These are phyloP conservation scores for Rhizophagus clarus DNA, from an alignment of 192 early-diverging fungal species.

Conservation along the genomic window DNA sequence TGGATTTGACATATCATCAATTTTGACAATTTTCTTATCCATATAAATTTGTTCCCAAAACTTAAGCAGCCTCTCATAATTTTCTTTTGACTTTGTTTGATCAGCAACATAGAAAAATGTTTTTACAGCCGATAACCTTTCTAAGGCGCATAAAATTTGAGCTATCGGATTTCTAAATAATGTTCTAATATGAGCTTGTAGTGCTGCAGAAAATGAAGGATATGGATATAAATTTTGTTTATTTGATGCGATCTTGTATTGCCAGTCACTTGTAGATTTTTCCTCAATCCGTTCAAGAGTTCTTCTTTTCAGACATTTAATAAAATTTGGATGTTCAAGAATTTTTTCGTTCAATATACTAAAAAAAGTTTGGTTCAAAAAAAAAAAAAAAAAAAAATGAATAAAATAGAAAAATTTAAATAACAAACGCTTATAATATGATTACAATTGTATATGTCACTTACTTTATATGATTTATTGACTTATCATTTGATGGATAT, in stretches of 20 bases:
- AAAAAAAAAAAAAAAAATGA: not conserved
- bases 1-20: not conserved
- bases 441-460: too few relatives aligned
- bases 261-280: constrained; percentile 22
- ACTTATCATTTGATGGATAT: constrained; percentile 3
- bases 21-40: constrained; percentile 15
- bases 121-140: too few relatives aligned
- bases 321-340: not conserved
- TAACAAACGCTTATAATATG: too few relatives aligned
- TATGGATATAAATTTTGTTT: constrained; percentile 12
- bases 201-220: constrained; percentile 23
- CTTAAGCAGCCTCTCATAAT: not conserved
- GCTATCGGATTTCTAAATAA: constrained; percentile 14
- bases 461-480: constrained; percentile 21
- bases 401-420: not conserved
- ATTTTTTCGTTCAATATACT: not conserved
- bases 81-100: too few relatives aligned
- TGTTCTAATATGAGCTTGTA: constrained; percentile 8
- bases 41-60: constrained; percentile 13
- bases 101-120: not conserved
- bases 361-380: too few relatives aligned
- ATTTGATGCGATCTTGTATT: constrained; percentile 20
- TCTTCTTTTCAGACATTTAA: constrained; percentile 13
- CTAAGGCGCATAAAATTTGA: constrained; percentile 14
- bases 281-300: not conserved